Base-by-base conservation (phyloP, 2,329 filamentous ascomycete genomes). In the Colletotrichum cuscutae region DNA sequence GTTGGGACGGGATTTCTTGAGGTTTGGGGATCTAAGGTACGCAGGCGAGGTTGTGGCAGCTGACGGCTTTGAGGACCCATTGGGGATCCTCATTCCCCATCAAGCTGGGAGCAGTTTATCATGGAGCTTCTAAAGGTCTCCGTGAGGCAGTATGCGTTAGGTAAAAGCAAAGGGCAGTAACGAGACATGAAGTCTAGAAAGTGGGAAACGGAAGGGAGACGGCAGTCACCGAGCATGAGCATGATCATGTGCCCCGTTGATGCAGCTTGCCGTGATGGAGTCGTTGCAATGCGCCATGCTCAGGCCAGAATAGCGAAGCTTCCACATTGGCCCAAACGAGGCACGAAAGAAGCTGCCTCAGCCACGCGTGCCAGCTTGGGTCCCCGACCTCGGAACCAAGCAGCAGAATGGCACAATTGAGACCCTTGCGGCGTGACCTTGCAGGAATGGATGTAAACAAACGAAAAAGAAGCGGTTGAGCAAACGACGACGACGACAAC, bases 331-430 rank as follows among this genome's bases (percentile, higher is more conserved):
- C 59, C 68, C 35, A 57, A 57, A 35, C 42, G 28, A 68, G 35
- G 22, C 30, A 54, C 12, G n/a, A 56, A 64, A 30, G 37, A 61
- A 49, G 22, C 59, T 61, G 61, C 56, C 62, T 57, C 52, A 62
- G 54, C 53, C 37, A 62, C 9, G 52, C 24, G 24, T 30, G 13
- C 7, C 60, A 12, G 42, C 24, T 32, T 65, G 28, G 60, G 46
- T 13, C 35, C 70, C 71, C 71, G 71, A 73, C 28, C 30, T 73
- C 66, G 66, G 71, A 65, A 60, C 46, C 15, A 32, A 37, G 61
- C 49, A 26, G n/a, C 32, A 46, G n/a, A n/a, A 57, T 42, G 66
- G 35, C 60, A 64, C 53, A 24, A 24, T 22, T 26, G 22, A 32
- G 52, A 13, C 42, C 42, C 42, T 49, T 64, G 24, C 30, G 49